These are phyloP conservation scores for Turritis glabra DNA, from an alignment of 345 rosid species.

Conservation along the genomic window DNA sequence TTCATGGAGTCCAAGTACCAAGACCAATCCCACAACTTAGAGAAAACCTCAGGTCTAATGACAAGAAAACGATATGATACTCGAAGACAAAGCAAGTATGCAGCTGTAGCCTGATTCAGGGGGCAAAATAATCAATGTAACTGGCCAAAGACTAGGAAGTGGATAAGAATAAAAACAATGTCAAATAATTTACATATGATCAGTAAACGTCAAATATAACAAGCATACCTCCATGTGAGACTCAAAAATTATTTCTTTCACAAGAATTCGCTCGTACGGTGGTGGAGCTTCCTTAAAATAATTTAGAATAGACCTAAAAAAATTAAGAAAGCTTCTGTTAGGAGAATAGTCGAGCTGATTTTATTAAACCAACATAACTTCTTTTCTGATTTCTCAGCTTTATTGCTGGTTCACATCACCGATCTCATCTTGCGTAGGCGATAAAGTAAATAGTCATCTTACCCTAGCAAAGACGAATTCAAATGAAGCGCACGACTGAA, in stretches of 20 bases:
- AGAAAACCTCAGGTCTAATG: slow-evolving; percentile 57
- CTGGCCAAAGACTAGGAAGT: not conserved
- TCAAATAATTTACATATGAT: not conserved
- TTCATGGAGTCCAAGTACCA: slow-evolving; percentile 64
- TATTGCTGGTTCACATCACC: not conserved
- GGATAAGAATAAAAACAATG: not conserved
- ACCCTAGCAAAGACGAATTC: slow-evolving; percentile 67
- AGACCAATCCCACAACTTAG: slow-evolving; percentile 92
- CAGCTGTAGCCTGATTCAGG: slow-evolving; percentile 50
- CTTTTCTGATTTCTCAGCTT: not conserved
- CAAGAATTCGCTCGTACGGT: slow-evolving; percentile 68
- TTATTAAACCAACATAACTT: not conserved
- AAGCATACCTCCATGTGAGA: slow-evolving; percentile 51
- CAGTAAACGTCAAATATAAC: slow-evolving; percentile 11
- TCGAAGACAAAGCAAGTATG: slow-evolving; percentile 48
- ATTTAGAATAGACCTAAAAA: slow-evolving; percentile 62
- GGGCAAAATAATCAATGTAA: not conserved
- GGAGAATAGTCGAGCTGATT: not conserved
- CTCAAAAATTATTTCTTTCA: slow-evolving; percentile 36
- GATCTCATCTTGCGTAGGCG: not conserved
- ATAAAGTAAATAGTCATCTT: slow-evolving; percentile 19
- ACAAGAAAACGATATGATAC: slow-evolving; percentile 70
- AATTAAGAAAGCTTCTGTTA: slow-evolving; percentile 11
- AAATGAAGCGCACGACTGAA: slow-evolving; percentile 80
- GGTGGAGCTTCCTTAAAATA: slow-evolving; percentile 83